A percentile compares a stretch with the other conserved stretches of the same genome.
phyloP scores from a whole-genome alignment of 2,329 filamentous ascomycete genomes.

The Tolypocladium tundrense region DNA sequence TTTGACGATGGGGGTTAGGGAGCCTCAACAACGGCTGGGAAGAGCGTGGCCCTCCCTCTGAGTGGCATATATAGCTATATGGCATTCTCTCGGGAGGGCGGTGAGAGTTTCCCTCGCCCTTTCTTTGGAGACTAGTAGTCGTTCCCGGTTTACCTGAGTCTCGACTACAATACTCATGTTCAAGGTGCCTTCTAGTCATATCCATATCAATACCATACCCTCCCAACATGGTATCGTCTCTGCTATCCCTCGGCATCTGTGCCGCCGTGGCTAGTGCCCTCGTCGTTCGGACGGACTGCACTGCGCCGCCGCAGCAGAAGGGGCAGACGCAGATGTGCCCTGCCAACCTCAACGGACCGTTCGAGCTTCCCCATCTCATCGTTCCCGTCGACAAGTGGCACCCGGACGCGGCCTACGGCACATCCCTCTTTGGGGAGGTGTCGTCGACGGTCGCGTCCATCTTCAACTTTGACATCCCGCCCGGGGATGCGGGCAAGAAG shows the following conservation, averaged over 20 bases:
- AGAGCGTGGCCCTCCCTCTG: not conserved
- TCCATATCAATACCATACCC: too few species aligned
- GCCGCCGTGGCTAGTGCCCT: constrained; percentile 7
- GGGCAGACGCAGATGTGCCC: constrained; percentile 24
- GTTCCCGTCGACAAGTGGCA: constrained; percentile 45
- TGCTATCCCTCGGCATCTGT: not conserved
- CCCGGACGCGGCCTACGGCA: constrained; percentile 41
- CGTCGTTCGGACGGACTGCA: constrained; percentile 8
- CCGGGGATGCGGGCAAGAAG: constrained; percentile 40
- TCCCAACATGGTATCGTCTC: not conserved
- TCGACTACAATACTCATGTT: not conserved
- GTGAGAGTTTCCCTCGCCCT: not conserved
- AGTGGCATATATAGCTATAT: not conserved
- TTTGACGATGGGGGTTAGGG: not conserved
- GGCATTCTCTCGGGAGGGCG: not conserved
- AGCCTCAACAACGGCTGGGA: not conserved
- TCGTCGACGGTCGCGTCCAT: constrained; percentile 43
- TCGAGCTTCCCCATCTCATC: constrained; percentile 52
- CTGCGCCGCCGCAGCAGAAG: constrained; percentile 7
- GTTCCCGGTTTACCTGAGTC: not conserved
- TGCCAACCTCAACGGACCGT: constrained; percentile 31
- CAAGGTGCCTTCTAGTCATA: not conserved
- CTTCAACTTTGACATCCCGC: constrained; percentile 60
- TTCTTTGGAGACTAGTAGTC: too few species aligned
- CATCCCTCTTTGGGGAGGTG: constrained; percentile 44